Evolutionary conservation across 106 monocot genomes (phyloP), one percentile per base, ranked within the genome.

Genomic region (Gastrodia elata): DNA sequence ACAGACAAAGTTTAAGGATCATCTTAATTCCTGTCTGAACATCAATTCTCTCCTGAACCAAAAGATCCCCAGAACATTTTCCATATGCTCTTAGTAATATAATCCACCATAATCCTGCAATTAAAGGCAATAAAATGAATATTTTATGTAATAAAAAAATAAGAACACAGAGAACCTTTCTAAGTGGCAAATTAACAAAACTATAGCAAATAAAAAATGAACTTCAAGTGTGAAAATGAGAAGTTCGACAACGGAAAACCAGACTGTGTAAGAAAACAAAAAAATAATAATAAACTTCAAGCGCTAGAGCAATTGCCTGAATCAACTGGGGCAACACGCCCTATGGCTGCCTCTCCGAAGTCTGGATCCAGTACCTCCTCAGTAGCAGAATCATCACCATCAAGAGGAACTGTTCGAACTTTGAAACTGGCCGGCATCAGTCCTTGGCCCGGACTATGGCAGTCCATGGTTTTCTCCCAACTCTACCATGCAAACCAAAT

Each of bases 341-440:
- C 97, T 56, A 97, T 97, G 22, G 97, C 97, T 59, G 88, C 84
- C 65, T 97, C 97, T 68, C 97, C 97, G 82, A 97, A 97, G 77
- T 97, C 97, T 74, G 97, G 97, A 65, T 97, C 97, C 71, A 97
- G 79, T 6, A 97, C 92, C 58, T 97, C 97, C 80, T 97, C 97
- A 41, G 90, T 86, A 71, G 90, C 84, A 71, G 87, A 83, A 39
- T 93, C 90, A 87, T 97, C 92, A 42, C 92, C 86, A 83, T 97
- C 97, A 55, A 97, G 92, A 43, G 97, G 92, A 73, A 97, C 56
- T 24, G 97, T 90, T 8, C 90, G 75, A 56, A 97, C 97, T 77
- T 97, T 97, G 77, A 97, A 97, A 76, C 97, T 97, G n/a, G 97
- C 97, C 44, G 97, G 97, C 97, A 97, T 97, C 49, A 97, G 73